These are phyloP conservation scores for Fusarium nelsonii DNA, from an alignment of 2,329 filamentous ascomycete genomes.

Conservation along the genomic window DNA sequence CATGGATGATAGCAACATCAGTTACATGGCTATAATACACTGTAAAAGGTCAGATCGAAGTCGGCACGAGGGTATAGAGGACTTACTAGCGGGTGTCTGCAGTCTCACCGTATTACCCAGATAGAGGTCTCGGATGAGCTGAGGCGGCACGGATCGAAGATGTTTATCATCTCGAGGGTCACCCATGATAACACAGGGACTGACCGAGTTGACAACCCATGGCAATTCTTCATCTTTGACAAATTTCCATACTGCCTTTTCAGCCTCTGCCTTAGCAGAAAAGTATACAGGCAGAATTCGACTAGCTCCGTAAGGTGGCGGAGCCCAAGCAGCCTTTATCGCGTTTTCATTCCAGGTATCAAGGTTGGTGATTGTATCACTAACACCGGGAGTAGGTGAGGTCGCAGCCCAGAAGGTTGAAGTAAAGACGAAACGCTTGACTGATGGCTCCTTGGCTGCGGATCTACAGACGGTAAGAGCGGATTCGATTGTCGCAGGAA, in stretches of 20 bases:
- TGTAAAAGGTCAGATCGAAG: neutral
- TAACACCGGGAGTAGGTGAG: constrained; percentile 3
- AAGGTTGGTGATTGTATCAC: constrained; percentile 24
- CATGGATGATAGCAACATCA: constrained; percentile 28
- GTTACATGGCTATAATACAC: constrained; percentile 38
- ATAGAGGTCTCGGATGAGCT: constrained; percentile 34
- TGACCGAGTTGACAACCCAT: constrained; percentile 39
- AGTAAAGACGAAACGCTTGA: constrained; percentile 38
- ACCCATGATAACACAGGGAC: constrained; percentile 35
- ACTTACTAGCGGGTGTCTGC: constrained; percentile 27
- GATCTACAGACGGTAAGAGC: constrained; percentile 29
- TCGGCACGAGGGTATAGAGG: rapidly evolving
- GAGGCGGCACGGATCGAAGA: constrained; percentile 35
- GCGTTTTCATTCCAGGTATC: constrained; percentile 37
- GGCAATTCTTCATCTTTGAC: constrained; percentile 19
- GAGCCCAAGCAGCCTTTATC: constrained; percentile 26
- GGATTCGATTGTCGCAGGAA: constrained; percentile 26
- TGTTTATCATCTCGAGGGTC: constrained; percentile 27
- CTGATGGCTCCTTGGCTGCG: constrained; percentile 21
- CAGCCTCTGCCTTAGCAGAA: constrained; percentile 28
- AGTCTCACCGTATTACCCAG: constrained; percentile 17
- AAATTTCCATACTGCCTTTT: constrained; percentile 39
- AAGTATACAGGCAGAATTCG: constrained; percentile 23
- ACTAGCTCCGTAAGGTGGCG: constrained; percentile 22
- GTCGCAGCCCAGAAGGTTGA: constrained; percentile 37